Evolutionary conservation across 2,329 filamentous ascomycete genomes (phyloP).

Genomic region (Graphiopsis chlorocephala): DNA sequence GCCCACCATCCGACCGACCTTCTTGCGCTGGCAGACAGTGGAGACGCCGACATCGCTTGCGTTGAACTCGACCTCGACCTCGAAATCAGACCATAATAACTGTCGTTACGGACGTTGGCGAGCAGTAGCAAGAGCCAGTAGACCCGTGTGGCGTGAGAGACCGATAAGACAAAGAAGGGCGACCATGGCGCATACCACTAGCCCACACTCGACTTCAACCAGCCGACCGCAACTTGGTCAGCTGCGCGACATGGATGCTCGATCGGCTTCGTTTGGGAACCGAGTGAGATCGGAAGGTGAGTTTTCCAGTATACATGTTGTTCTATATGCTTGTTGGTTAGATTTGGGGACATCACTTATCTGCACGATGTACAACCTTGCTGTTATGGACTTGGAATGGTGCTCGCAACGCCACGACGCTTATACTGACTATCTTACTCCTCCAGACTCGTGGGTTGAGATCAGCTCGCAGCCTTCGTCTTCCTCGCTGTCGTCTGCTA

Average conservation of each 20-base stretch:
- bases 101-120: neutral
- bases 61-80: neutral
- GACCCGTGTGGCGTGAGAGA: neutral
- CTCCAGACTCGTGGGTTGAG: conserved; percentile 93
- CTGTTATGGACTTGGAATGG: neutral
- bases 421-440: conserved; percentile 31
- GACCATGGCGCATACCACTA: conserved; percentile 5
- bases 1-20: neutral
- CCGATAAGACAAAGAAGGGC: neutral
- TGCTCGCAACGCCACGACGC: conserved; percentile 11
- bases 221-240: conserved; percentile 22
- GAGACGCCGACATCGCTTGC: conserved; percentile 7
- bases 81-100: conserved; percentile 2
- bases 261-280: conserved; percentile 30
- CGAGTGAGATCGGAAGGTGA: conserved; percentile 32
- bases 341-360: neutral
- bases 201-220: neutral
- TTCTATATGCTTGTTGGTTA: neutral
- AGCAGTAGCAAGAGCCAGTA: neutral
- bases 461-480: conserved; percentile 90
- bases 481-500: conserved; percentile 78
- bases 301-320: conserved; percentile 17
- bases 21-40: conserved; percentile 1
- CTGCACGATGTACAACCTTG: conserved; percentile 13
- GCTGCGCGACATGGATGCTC: conserved; percentile 28